Conservation (phyloP, 192 early-diverging fungal species). For the Rhizoclosmatium globosum region DNA sequence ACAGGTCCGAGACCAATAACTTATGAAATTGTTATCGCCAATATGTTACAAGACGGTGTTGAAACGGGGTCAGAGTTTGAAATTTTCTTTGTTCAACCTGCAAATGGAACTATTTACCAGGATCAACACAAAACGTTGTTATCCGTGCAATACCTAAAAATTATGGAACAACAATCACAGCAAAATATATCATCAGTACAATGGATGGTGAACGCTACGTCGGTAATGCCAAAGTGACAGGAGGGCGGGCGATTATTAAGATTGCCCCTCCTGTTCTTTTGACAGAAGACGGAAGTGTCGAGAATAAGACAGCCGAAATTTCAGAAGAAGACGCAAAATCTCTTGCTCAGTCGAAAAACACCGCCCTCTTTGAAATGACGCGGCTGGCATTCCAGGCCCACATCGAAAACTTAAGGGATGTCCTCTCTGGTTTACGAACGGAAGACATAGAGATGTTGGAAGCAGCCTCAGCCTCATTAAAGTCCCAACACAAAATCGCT, state of each 20-base stretch:
- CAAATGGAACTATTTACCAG: conserved; percentile 55
- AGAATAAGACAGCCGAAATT: conserved; percentile 49
- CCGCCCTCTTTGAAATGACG: conserved; percentile 44
- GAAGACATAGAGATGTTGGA: conserved; percentile 55
- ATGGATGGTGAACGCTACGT: conserved; percentile 63
- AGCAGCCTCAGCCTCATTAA: conserved; percentile 5
- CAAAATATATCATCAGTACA: conserved; percentile 56
- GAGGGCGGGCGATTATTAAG: conserved; percentile 69
- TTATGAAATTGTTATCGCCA: conserved; percentile 53
- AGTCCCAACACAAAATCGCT: background rate
- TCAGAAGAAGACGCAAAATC: conserved; percentile 26
- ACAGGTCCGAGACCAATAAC: conserved; percentile 62
- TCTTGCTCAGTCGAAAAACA: background rate
- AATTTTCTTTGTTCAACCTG: conserved; percentile 64
- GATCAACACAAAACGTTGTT: conserved; percentile 37
- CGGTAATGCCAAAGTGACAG: conserved; percentile 52
- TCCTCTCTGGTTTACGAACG: conserved; percentile 59
- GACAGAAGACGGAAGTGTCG: conserved; percentile 29
- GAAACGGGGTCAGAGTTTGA: conserved; percentile 59
- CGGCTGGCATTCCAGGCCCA: conserved; percentile 51
- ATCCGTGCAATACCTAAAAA: conserved; percentile 58
- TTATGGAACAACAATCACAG: conserved; percentile 55
- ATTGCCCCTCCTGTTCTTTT: conserved; percentile 53
- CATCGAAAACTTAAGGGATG: conserved; percentile 61
- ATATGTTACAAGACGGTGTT: conserved; percentile 49